Evolutionary conservation across 140 eudicot genomes (phyloP), one percentile per base, ranked within the genome.

Genomic region (Stevia rebaudiana): DNA sequence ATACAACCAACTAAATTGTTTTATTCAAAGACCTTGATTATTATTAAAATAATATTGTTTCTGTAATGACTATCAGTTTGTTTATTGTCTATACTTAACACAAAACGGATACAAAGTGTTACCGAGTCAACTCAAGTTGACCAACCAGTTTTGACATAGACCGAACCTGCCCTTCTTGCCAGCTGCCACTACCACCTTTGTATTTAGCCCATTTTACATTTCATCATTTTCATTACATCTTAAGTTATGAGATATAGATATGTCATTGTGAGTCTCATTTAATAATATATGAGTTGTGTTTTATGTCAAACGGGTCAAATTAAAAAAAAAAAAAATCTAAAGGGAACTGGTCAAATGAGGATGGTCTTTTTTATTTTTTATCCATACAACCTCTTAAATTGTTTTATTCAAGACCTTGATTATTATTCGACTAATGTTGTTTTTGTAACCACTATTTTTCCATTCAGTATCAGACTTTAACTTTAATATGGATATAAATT

Each of bases 251-350:
- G n/a, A n/a, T n/a, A n/a, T n/a, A n/a, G n/a, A n/a, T n/a, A n/a
- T n/a, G n/a, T n/a, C n/a, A n/a, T n/a, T n/a, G n/a, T n/a, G n/a
- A n/a, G n/a, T n/a, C n/a, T n/a, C 39, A 33, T 16, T 31, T 30
- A 13, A 25, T 54, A 24, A n/a, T n/a, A n/a, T n/a, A n/a, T n/a
- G 41, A n/a, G 61, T 55, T 25, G 39, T 53, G 61, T 53, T 53
- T 53, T 9, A 46, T 46, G 41, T 55, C 41, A 55, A 28, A 28
- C 12, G 22, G 40, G 21, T 15, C 39, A 55, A 30, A 28, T n/a
- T 1, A 28, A 54, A n/a, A 55, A 52, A 7, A n/a, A n/a, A n/a
- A n/a, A 51, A 51, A 10, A n/a, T 3, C 12, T n/a, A 23, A 24
- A 15, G 59, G 59, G 12, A 52, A 52, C 16, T 51, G 35, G 8